Percentiles rank a stretch among this genome's conserved stretches.
Evolutionary conservation across 1,284 basidiomycete species (phyloP).

Genomic region (Chalciporus piperatoides): DNA sequence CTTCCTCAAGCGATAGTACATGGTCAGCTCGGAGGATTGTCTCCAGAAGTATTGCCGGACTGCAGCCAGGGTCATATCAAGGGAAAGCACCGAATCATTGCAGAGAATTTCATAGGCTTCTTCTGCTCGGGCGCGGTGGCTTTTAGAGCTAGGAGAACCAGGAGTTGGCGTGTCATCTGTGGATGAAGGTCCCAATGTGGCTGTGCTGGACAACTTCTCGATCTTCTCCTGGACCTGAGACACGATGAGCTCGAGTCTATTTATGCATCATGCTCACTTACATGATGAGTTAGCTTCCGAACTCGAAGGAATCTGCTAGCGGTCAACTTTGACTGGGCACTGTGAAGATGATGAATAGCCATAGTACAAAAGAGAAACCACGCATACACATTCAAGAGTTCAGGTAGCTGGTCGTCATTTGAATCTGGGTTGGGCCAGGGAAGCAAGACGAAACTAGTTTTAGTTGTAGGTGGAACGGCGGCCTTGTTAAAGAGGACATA

Average conservation of each 20-base stretch:
- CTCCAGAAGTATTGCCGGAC: slow-evolving; percentile 87
- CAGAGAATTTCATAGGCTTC: slow-evolving; percentile 87
- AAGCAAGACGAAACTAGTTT: slow-evolving; percentile 85
- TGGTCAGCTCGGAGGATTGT: slow-evolving; percentile 73
- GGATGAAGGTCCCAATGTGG: slow-evolving; percentile 25
- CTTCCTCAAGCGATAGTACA: slow-evolving; percentile 72
- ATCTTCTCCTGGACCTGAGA: slow-evolving; percentile 82
- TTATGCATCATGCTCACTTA: slow-evolving; percentile 37
- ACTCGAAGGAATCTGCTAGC: slow-evolving; percentile 84
- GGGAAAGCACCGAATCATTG: slow-evolving; percentile 74
- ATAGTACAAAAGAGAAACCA: slow-evolving; percentile 3
- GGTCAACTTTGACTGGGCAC: slow-evolving; percentile 80
- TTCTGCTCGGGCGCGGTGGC: slow-evolving; percentile 48
- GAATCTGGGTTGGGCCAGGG: slow-evolving; percentile 58
- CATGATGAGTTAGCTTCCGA: slow-evolving; percentile 80
- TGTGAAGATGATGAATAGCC: slow-evolving; percentile 26
- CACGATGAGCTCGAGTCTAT: slow-evolving; percentile 9
- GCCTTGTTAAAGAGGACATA: slow-evolving; percentile 74
- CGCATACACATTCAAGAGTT: slow-evolving; percentile 54
- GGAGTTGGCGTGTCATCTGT: slow-evolving; percentile 42
- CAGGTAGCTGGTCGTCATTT: slow-evolving; percentile 58
- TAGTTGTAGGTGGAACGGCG: slow-evolving; percentile 48
- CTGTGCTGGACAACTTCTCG: slow-evolving; percentile 47
- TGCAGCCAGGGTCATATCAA: slow-evolving; percentile 85
- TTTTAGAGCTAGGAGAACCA: slow-evolving; percentile 20